These are phyloP conservation scores for Dianthus caryophyllus DNA, from an alignment of 148 eudicot species.

Conservation along the genomic window DNA sequence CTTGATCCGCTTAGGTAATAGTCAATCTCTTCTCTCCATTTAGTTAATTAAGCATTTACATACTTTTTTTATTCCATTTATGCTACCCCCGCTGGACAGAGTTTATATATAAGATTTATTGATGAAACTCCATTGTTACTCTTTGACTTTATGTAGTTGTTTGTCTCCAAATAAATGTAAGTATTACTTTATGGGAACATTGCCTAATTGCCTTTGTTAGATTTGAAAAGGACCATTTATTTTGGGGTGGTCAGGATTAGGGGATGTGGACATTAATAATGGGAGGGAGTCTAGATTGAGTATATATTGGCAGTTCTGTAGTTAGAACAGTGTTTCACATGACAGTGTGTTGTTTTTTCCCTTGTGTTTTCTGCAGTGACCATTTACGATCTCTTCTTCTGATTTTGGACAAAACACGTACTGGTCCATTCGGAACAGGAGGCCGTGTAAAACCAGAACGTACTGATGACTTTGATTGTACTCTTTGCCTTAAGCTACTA, in stretches of 20 bases:
- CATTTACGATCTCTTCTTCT: slow-evolving; percentile 45
- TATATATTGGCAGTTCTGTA: not conserved
- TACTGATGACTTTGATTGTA: slow-evolving; percentile 91
- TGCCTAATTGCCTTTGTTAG: too few species aligned
- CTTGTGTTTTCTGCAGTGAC: slow-evolving; percentile 39
- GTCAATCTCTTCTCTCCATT: slow-evolving; percentile 1
- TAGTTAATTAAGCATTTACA: slow-evolving; percentile 7
- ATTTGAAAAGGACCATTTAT: too few species aligned
- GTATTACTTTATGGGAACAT: too few species aligned
- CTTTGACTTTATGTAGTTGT: too few species aligned
- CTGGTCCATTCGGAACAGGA: slow-evolving; percentile 34
- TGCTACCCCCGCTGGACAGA: too few species aligned
- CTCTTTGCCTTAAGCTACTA: slow-evolving; percentile 82
- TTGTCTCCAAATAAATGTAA: too few species aligned
- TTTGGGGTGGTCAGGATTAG: too few species aligned
- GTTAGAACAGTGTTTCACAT: slow-evolving; percentile 8
- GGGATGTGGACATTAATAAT: too few species aligned
- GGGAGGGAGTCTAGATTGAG: not conserved
- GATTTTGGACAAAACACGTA: slow-evolving; percentile 42
- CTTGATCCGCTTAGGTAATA: slow-evolving; percentile 77
- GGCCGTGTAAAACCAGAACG: slow-evolving; percentile 59
- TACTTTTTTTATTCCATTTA: not conserved
- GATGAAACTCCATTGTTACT: too few species aligned
- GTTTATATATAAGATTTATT: too few species aligned
- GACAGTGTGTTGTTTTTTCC: slow-evolving; percentile 10